Percentiles rank a stretch among this genome's conserved stretches.
Evolutionary conservation across 2,329 filamentous ascomycete species (phyloP).

Genomic region (Penicillium sp.): DNA sequence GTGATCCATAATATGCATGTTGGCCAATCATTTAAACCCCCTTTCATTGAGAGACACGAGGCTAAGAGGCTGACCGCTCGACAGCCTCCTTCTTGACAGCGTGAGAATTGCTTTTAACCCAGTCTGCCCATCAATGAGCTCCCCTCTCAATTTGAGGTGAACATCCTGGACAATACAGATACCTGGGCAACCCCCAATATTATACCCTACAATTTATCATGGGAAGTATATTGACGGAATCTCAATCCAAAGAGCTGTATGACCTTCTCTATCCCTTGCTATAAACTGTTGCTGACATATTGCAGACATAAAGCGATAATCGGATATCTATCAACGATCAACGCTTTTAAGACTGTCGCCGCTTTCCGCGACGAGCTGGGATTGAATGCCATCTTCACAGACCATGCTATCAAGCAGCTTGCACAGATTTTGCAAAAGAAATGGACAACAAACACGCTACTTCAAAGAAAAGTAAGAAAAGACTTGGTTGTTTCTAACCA

Average conservation of each 20-base stretch:
- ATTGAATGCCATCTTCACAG: background rate
- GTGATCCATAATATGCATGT: background rate
- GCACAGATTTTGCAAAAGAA: background rate
- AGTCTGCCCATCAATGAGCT: background rate
- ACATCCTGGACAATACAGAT: background rate
- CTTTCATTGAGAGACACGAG: background rate
- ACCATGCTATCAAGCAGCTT: background rate
- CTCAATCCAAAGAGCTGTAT: conserved; percentile 1
- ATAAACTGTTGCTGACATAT: background rate
- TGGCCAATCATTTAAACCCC: background rate
- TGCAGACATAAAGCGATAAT: conserved; percentile 4
- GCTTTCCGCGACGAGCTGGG: background rate
- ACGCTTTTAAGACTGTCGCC: background rate
- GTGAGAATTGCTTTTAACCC: background rate
- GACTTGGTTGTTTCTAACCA: background rate
- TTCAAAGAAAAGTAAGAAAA: background rate
- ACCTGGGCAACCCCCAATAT: too few relatives aligned
- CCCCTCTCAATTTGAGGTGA: background rate
- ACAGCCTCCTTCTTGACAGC: background rate
- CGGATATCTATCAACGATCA: background rate
- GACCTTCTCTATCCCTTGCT: background rate
- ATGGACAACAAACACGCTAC: background rate
- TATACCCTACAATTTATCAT: background rate
- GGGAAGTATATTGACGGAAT: background rate
- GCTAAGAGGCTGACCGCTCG: background rate